Base-by-base conservation (phyloP, 1,139 yeast species). In the Zygosaccharomyces sapae region DNA sequence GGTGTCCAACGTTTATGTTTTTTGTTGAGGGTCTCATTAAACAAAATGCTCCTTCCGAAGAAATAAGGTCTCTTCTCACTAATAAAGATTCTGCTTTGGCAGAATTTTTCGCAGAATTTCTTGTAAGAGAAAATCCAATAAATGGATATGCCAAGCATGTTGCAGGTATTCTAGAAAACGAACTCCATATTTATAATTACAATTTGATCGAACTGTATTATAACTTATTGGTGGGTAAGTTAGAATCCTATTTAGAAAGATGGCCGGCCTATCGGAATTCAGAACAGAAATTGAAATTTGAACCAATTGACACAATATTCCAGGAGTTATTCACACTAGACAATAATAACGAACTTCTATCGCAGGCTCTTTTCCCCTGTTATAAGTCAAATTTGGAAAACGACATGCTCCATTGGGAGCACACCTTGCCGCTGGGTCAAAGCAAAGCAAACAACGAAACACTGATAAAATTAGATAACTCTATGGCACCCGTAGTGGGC, bases 401-500 rank as follows among this genome's bases (percentile, higher is more conserved):
- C 44, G 59, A 61, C 45, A 49, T 65, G 33, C 50, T 65, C 27
- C 54, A 54, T 45, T 63, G 66, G 62, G 68, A 63, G 43, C 51
- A 52, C 50, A 55, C 46, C 16, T 47, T 48, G 46, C 66, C 53
- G 1, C 40, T 45, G 38, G 61, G 46, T 2, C 47, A 33, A 41
- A 36, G 13, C 37, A 24, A 30, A 22, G 33, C 44, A 5, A 41
- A 27, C 4, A 49, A 44, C 5, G 39, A 40, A 2, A 30, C 39
- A 4, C 38, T 45, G 38, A 37, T 44, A 51, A 38, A 54, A 45
- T 33, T 55, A 6, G 64, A 67, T 43, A 49, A 56, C 10, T 35
- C 52, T 1, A 43, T 73, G 48, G 77, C 72, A 50, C 94, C 83
- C 39, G 72, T 76, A 1, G 62, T 83, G 9, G 72, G 80, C 34